phyloP scores from a whole-genome alignment of 2,329 filamentous ascomycete species.

The Aspergillus sp. region DNA sequence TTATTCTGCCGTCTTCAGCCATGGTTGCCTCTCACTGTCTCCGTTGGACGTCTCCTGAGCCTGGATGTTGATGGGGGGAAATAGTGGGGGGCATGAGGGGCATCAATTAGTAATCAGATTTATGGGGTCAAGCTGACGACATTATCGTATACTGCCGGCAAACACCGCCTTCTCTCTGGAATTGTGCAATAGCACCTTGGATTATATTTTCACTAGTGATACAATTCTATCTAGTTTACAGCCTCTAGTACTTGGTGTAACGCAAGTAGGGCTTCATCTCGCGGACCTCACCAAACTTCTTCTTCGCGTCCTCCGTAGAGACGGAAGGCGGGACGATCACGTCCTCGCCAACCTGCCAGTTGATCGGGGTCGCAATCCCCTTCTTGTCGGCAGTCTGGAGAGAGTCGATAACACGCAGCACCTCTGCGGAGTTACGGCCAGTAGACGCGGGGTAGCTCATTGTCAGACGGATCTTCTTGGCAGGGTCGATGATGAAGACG shows the following conservation, averaged over 20 bases:
- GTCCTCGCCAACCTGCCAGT: conserved; percentile 86
- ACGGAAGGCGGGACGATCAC: conserved; percentile 87
- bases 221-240: not conserved
- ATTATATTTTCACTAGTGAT: not conserved
- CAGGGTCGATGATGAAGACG: conserved; percentile 91
- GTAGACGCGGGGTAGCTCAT: conserved; percentile 91
- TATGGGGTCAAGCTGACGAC: conserved; percentile 1
- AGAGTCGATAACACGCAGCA: conserved; percentile 75
- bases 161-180: not conserved
- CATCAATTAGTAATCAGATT: not conserved
- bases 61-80: not conserved
- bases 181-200: not conserved
- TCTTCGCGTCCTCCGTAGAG: conserved; percentile 80
- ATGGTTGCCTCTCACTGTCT: conserved; percentile 15
- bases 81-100: not conserved
- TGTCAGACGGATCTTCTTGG: conserved; percentile 89
- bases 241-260: conserved; percentile 27
- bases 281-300: conserved; percentile 75
- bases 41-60: not conserved
- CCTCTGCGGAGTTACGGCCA: conserved; percentile 78
- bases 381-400: conserved; percentile 84
- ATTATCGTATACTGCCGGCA: not conserved
- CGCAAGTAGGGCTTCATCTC: conserved; percentile 58
- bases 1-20: conserved; percentile 31
- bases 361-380: conserved; percentile 83